These are phyloP conservation scores for Clitoria ternatea DNA, from an alignment of 306 rosid genomes.

Conservation along the genomic window DNA sequence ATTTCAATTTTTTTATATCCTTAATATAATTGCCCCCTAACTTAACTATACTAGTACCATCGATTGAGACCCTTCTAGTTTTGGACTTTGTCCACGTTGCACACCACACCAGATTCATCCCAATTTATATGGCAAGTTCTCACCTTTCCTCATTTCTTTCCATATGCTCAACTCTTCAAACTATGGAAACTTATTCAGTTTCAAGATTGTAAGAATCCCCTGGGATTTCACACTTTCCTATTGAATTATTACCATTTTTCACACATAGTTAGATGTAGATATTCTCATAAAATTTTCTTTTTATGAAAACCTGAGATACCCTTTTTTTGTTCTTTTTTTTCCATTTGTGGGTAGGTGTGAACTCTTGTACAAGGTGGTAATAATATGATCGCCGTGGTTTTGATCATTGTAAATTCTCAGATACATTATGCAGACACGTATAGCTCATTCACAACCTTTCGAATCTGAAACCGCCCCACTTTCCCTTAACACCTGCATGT, in stretches of 20 bases:
- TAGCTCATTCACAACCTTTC: not conserved
- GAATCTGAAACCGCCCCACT: conserved; percentile 11
- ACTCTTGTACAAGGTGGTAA: conserved; percentile 36
- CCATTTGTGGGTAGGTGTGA: conserved; percentile 22
- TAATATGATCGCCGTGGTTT: conserved; percentile 47
- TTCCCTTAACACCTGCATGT: conserved; percentile 23
- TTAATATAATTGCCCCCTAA: not conserved
- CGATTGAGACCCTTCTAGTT: conserved; percentile 16
- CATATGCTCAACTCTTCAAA: not conserved
- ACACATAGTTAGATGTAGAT: not conserved
- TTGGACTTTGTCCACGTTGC: conserved; percentile 21
- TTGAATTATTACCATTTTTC: not conserved
- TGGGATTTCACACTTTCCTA: conserved; percentile 4
- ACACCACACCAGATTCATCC: not conserved
- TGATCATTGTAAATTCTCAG: conserved; percentile 34
- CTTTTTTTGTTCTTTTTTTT: not conserved
- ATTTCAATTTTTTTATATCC: not conserved
- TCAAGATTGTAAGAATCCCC: conserved; percentile 11
- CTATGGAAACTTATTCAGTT: not conserved
- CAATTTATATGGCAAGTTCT: not conserved
- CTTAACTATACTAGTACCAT: too few species aligned
- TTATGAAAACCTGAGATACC: not conserved
- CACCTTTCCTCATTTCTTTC: not conserved
- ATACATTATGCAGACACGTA: conserved; percentile 38
- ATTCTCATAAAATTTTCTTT: not conserved